Percentiles rank a stretch among this genome's conserved stretches.
phyloP scores from a whole-genome alignment of 805 yeast genomes.

The Saccharomycopsis fodiens region DNA sequence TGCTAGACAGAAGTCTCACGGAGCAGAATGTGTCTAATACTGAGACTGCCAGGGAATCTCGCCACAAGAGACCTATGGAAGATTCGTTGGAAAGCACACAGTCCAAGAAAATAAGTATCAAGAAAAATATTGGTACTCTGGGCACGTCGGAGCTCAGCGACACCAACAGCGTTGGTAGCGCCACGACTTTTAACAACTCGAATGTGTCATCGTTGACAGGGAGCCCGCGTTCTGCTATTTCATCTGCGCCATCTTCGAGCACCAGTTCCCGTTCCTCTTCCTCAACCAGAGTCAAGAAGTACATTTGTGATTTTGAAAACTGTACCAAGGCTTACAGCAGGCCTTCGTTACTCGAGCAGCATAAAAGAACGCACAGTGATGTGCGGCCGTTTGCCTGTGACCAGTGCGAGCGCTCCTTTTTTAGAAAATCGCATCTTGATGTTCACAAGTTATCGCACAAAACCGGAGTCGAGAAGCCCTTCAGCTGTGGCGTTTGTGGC shows the following conservation, averaged over 20 bases:
- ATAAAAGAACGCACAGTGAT: constrained; percentile 68
- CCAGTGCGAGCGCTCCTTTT: constrained; percentile 55
- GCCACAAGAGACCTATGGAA: too few species aligned
- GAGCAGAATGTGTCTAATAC: too few species aligned
- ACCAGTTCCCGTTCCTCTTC: constrained; percentile 27
- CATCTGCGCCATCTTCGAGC: neutral
- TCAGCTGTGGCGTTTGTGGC: constrained; percentile 63
- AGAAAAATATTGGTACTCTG: too few species aligned
- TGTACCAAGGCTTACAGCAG: constrained; percentile 74
- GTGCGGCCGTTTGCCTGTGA: constrained; percentile 68
- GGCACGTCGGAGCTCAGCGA: too few species aligned
- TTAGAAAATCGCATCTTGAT: constrained; percentile 71
- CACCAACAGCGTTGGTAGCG: too few species aligned
- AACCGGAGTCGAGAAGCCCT: constrained; percentile 49
- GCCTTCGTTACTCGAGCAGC: constrained; percentile 81
- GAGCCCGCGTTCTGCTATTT: neutral
- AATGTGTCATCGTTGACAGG: neutral
- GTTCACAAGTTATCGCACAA: constrained; percentile 65
- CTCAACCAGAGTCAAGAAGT: constrained; percentile 46
- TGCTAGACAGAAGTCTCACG: too few species aligned
- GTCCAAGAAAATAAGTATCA: too few species aligned
- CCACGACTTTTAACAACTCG: too few species aligned
- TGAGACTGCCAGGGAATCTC: too few species aligned
- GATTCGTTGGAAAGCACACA: too few species aligned
- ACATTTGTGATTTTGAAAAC: constrained; percentile 53